Conservation (phyloP, 2,329 filamentous ascomycete genomes). For the Cercospora janseana region DNA sequence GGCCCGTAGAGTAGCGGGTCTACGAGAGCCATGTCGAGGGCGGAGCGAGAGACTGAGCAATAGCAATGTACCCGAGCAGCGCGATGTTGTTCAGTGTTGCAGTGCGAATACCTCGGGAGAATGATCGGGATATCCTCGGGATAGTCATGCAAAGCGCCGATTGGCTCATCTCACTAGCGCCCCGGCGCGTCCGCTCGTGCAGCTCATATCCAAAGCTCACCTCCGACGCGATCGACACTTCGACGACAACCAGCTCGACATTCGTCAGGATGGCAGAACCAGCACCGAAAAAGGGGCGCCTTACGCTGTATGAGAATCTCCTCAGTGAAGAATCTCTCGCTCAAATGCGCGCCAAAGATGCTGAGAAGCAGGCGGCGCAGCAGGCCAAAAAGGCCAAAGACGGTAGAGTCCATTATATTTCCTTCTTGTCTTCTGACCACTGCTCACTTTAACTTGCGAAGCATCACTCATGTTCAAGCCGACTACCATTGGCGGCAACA, state of each 20-base stretch:
- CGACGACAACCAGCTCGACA: background rate
- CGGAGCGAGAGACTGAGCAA: no score
- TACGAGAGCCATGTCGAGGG: no score
- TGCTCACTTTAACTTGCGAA: slow-evolving; percentile 51
- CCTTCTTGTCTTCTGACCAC: slow-evolving; percentile 39
- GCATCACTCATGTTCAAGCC: slow-evolving; percentile 80
- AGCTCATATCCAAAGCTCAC: background rate
- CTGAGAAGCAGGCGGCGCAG: slow-evolving; percentile 51
- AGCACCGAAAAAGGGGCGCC: slow-evolving; percentile 29
- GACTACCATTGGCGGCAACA: slow-evolving; percentile 56
- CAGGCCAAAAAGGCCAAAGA: slow-evolving; percentile 55
- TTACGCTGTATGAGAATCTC: slow-evolving; percentile 69
- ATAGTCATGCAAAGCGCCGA: background rate
- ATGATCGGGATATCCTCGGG: no score
- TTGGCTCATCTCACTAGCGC: background rate
- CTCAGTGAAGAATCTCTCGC: slow-evolving; percentile 61
- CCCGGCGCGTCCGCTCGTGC: background rate
- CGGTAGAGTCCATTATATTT: slow-evolving; percentile 52
- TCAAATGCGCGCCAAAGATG: slow-evolving; percentile 59
- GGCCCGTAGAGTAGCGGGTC: no score
- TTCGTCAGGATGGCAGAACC: slow-evolving; percentile 25
- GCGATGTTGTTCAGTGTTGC: no score
- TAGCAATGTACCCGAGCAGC: no score
- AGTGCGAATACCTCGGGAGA: no score
- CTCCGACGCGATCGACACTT: background rate